Percentiles rank a stretch among this genome's conserved stretches.
These are phyloP conservation scores for Sarcomyxa edulis DNA, from an alignment of 768 basidiomycete genomes.

Conservation along the genomic window DNA sequence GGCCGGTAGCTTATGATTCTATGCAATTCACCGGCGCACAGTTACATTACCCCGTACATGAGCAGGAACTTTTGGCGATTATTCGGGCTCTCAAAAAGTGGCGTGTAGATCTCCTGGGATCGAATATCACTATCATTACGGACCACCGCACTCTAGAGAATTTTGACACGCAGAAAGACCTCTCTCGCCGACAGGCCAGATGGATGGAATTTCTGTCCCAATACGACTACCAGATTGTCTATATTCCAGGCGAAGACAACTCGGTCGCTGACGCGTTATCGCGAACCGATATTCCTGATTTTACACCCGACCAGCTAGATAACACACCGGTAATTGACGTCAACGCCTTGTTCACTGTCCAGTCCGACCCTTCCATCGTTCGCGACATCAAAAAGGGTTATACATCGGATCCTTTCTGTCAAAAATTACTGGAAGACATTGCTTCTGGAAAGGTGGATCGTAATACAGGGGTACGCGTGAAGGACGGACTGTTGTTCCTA, in stretches of 20 bases:
- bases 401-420: slow-evolving; percentile 6
- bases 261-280: slow-evolving; percentile 29
- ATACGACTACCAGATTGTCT: slow-evolving; percentile 26
- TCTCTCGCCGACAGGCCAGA: slow-evolving; percentile 20
- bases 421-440: background rate
- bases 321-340: background rate
- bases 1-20: too few species aligned
- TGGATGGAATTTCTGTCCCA: slow-evolving; percentile 30
- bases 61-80: slow-evolving; percentile 30
- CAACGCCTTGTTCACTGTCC: background rate
- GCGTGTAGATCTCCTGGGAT: slow-evolving; percentile 18
- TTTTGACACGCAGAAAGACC: slow-evolving; percentile 22
- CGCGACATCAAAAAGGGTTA: slow-evolving; percentile 4
- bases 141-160: slow-evolving; percentile 30
- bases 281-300: too few species aligned
- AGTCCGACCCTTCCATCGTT: background rate
- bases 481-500: slow-evolving; percentile 9
- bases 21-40: too few species aligned
- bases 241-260: slow-evolving; percentile 28
- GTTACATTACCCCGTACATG: too few species aligned
- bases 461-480: background rate
- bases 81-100: slow-evolving; percentile 22
- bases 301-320: background rate
- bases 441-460: too few species aligned
- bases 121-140: slow-evolving; percentile 21